Percentiles rank a stretch among this genome's conserved stretches.
Conservation (phyloP, 352 stramenopile species). For the Thalassiosira hispida region DNA sequence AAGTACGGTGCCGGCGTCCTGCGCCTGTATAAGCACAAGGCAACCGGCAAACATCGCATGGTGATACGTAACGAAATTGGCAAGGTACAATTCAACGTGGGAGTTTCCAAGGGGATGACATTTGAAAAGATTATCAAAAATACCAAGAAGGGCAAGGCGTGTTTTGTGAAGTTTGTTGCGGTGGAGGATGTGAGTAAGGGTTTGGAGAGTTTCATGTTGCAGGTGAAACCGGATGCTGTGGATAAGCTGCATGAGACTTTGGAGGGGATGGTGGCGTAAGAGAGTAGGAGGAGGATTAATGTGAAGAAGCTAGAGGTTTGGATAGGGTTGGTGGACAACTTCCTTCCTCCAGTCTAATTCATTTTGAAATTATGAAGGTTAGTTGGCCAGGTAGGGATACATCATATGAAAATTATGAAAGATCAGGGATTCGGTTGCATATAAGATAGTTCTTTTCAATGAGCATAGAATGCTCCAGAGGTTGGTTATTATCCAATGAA, state of each 20-base stretch:
- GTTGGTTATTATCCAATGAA: too few relatives aligned
- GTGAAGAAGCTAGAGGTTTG: too few relatives aligned
- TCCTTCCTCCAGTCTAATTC: too few relatives aligned
- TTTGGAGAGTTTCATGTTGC: conserved; percentile 37
- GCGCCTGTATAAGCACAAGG: conserved; percentile 35
- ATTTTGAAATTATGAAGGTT: too few relatives aligned
- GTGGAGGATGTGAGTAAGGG: conserved; percentile 39
- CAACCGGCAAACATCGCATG: conserved; percentile 28
- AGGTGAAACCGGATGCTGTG: conserved; percentile 33
- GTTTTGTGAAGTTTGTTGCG: conserved; percentile 20
- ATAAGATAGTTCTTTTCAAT: too few relatives aligned
- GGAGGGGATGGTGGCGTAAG: conserved; percentile 3
- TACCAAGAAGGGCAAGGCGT: conserved; percentile 19
- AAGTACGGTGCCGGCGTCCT: conserved; percentile 27
- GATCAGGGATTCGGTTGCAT: too few relatives aligned
- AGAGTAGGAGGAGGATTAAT: too few relatives aligned
- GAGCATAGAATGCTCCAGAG: too few relatives aligned
- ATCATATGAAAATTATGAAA: too few relatives aligned
- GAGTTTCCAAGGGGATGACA: conserved; percentile 31
- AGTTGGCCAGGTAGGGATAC: too few relatives aligned
- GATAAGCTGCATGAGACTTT: conserved; percentile 35
- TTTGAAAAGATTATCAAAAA: conserved; percentile 31
- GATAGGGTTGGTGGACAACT: too few relatives aligned
- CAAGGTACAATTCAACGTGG: conserved; percentile 46
- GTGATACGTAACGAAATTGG: conserved; percentile 39